Evolutionary conservation across 2,329 filamentous ascomycete species (phyloP), one percentile per base, ranked within the genome.

Genomic region (Paradendryphiella salina): DNA sequence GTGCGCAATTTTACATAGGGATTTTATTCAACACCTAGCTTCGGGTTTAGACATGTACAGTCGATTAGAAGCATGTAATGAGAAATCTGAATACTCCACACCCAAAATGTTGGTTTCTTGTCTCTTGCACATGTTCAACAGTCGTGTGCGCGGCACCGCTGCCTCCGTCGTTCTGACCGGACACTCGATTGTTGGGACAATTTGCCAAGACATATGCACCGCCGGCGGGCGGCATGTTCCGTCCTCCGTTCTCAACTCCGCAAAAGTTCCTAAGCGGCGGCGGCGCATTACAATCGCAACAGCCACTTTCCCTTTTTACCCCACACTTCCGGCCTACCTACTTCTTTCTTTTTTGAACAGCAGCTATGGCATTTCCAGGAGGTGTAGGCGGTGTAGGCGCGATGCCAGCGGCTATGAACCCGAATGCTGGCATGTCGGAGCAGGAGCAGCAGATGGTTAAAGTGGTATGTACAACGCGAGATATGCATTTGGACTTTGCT

Each of bases 401-500:
- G 28, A 52, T 66, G 57, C 66, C 63, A 36, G 54, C 55, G 4
- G 56, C 58, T 34, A 63, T 67, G 65, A 66, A 71, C 44, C 66
- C 67, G 7, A 72, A 66, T 38, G 70, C 69, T 6, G 72, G 72
- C 39, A 71, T 74, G 67, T 67, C 66, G 1, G 72, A 74, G 45
- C 76, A 80, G 61, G 76, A 79, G 63, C 72, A 75, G 64, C 71
- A 76, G 57, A 78, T 79, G 74, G 75, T 79, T 53, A 79, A 78
- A 66, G 66, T 67, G 56, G 76, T 79, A 67, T n/a, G 46, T 37
- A 34, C 26, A 7, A 14, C 26, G 2, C 21, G 17, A 6, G 7
- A 37, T 31, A 13, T 36, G 15, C 18, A 9, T 35, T 15, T 7
- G 7, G 8, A 7, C 4, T 3, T 15, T 17, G 17, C 17, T 3